Base-by-base conservation (phyloP, 2,329 filamentous ascomycete species). In the Xylaria sp. region DNA sequence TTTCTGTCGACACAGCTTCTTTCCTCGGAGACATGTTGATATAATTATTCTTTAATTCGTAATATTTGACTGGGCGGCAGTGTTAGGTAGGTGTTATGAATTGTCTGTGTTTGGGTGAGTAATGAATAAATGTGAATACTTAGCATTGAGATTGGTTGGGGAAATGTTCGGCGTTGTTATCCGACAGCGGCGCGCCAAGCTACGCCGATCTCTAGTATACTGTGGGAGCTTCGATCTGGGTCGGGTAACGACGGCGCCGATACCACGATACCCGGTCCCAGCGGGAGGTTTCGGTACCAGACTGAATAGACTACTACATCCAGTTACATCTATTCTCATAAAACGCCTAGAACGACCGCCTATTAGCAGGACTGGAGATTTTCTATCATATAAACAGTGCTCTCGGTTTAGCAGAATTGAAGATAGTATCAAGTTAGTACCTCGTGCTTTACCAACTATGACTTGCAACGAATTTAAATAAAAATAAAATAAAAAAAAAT, bases 1-100 rank as follows among this genome's bases (percentile, higher is more conserved):
- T 84, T 58, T 80, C 75, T 18, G 84, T 86, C 53, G 81, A 74
- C 37, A 87, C 80, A 1, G 64, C 63, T 66, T 71, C 69, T 51
- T 73, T 73, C n/a, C 42, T 63, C 3, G 63, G 63, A 16, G 71
- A 57, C 71, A 72, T 72, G 40, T 9, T 60, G 60, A 29, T 60
- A 25, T 60, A 21, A 13, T 42, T 4, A 10, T 47, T 13, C 48
- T 50, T 21, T 32, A 5, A 55, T 21, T n/a, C 18, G 8, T 18
- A 5, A 12, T 13, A 10, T 27, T 35, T 12, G 32, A 50, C 60
- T 27, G 1, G 18, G 18, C 29, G n/a, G 25, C 27, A 21, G n/a
- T 35, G 32, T 35, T 9, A 35, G 32, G 6, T 35, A 35, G 32
- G 32, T 35, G 32, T 32, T n/a, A 53, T 29, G 21, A 40, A 29